Base-by-base conservation (phyloP, 768 basidiomycete genomes). In the Suillus placidus region DNA sequence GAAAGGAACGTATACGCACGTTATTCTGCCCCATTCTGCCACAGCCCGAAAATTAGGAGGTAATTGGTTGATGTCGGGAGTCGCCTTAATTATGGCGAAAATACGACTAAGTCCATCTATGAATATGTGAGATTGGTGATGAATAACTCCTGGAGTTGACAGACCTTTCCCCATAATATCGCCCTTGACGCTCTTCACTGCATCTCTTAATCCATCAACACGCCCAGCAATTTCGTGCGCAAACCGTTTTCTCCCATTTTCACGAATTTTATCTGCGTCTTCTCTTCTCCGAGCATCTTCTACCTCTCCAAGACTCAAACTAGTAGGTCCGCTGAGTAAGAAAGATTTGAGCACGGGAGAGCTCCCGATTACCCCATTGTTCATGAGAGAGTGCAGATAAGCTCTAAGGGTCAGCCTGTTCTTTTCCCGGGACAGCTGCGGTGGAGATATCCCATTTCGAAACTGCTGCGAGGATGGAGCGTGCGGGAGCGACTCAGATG, bases 1-100 rank as follows among this genome's bases (percentile, higher is more conserved):
- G 57, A n/a, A 47, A 58, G 62, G 45, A 56, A 56, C 54, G 60
- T 10, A 32, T 47, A 84, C 95, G 73, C 66, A 97, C 95, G 97
- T 97, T 73, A 98, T 97, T 63, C 96, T 82, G 6, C 92, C 97
- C 97, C 97, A 99, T 77, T 99, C 97, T 8, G 97, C 74, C 55
- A 98, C 94, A 47, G 95, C 92, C 69, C 87, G 84, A 72, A 95
- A 98, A 67, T 96, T 93, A 8, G 80, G 75, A 7, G 97, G 97
- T 52, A 99, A 79, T 72, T 88, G 86, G 64, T 85, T 83, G 10
- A 96, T 88, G 64, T 88, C 81, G 9, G 91, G 87, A 5, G 92
- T 96, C 47, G 85, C 78, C 78, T 94, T 92, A 75, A 99, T 92
- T 6, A 90, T 91, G 13, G 87, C 87, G 72, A 99, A 99, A n/a